Evolutionary conservation across 2,329 filamentous ascomycete genomes (phyloP), one percentile per base, ranked within the genome.

Genomic region (Triangularia verruculosa): DNA sequence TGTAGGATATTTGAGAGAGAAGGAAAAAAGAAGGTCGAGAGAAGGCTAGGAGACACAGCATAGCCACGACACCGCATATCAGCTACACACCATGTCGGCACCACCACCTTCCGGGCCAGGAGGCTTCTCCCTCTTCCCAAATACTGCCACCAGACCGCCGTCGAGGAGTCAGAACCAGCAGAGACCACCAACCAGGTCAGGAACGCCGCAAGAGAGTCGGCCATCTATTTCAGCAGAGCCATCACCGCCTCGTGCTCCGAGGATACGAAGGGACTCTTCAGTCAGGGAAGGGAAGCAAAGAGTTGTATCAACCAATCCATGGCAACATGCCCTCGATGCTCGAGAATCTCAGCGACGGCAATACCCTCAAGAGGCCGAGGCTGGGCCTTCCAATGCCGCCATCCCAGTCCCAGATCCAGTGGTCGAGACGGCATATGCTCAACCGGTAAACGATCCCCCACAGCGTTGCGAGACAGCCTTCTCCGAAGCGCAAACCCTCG

Each of bases 81-180:
- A 20, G 22, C 30, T 47, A 54, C 57, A 62, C 61, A 69, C 25
- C 63, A 81, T 81, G 79, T 76, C 78, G 30, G 71, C 77, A 57
- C 70, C 73, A 57, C 70, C 71, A 53, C 62, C 69, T n/a, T 72
- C 74, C 61, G 76, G 75, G 62, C 72, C 78, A 22, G 81, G 79
- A 72, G 80, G 81, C 64, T 85, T 86, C 73, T 86, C 84, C 64
- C 79, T 86, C 65, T 86, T 86, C 70, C 83, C 84, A 27, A 86
- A 78, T 67, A 79, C 82, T 22, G 74, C 73, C 71, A 58, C 66
- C 24, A 77, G 78, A 64, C 76, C 79, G 20, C 77, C 78, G 58
- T 77, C 78, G 24, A 74, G 80, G 66, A 81, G 76, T 65, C 79
- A 80, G 57, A 74, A 78, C 39, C n/a, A 74, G 74, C 57, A 51